Percentiles rank a stretch among this genome's conserved stretches.
Conservation (phyloP, 2,329 filamentous ascomycete species). For the Fusarium duplospermum region DNA sequence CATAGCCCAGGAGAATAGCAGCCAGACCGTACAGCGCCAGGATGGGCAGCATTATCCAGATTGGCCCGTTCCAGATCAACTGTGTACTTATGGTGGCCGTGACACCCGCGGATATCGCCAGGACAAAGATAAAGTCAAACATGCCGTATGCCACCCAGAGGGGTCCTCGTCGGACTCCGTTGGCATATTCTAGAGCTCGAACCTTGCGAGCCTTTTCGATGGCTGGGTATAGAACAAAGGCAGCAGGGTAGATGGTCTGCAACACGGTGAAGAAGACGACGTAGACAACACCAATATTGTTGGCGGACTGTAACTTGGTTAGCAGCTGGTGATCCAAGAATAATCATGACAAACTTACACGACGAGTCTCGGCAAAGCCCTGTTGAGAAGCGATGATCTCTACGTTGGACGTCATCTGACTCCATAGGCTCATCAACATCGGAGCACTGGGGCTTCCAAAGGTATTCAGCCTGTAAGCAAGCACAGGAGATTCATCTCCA, state of each 20-base stretch:
- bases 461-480: conserved; percentile 17
- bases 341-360: conserved; percentile 29
- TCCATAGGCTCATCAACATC: conserved; percentile 31
- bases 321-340: neutral
- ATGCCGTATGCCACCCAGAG: conserved; percentile 82
- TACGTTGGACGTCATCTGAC: conserved; percentile 36
- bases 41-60: conserved; percentile 80
- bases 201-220: conserved; percentile 80
- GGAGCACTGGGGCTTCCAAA: conserved; percentile 12
- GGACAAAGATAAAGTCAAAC: conserved; percentile 81
- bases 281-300: conserved; percentile 71
- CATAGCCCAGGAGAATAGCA: conserved; percentile 75
- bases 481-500: conserved; percentile 11
- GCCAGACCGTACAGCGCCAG: conserved; percentile 82
- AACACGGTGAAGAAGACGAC: conserved; percentile 77
- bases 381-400: conserved; percentile 68
- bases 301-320: neutral
- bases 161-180: conserved; percentile 80
- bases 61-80: conserved; percentile 74
- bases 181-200: conserved; percentile 85
- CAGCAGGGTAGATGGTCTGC: conserved; percentile 73
- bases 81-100: conserved; percentile 73
- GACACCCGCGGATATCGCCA: conserved; percentile 70
- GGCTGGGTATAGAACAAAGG: conserved; percentile 83
- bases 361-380: conserved; percentile 67